Conservation (phyloP, 306 rosid species). For the Prunus mira region DNA sequence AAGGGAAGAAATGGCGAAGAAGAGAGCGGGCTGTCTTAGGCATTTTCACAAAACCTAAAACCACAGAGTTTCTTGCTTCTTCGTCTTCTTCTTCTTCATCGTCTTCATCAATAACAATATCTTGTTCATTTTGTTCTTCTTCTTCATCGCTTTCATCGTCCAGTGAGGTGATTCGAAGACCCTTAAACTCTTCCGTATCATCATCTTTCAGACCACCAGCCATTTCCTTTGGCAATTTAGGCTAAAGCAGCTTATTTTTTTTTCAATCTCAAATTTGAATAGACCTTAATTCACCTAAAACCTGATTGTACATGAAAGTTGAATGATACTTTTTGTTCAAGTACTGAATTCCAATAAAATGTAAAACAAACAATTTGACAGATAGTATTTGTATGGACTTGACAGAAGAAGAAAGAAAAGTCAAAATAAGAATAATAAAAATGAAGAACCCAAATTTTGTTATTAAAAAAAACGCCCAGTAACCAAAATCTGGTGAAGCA, state of each 20-base stretch:
- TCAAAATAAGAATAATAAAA: background rate
- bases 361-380: too few relatives aligned
- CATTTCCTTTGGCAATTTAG: conserved; percentile 21
- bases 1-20: conserved; percentile 62
- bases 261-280: background rate
- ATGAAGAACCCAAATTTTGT: background rate
- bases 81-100: conserved; percentile 52
- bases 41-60: conserved; percentile 63
- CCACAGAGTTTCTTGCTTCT: conserved; percentile 34
- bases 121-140: conserved; percentile 18
- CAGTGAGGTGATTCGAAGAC: conserved; percentile 36
- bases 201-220: conserved; percentile 25
- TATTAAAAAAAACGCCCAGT: background rate
- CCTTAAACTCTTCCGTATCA: conserved; percentile 34
- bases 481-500: background rate
- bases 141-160: conserved; percentile 31
- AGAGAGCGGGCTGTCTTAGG: conserved; percentile 54
- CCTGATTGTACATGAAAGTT: background rate
- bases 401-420: background rate
- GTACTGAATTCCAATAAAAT: background rate
- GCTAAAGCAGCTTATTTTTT: too few relatives aligned
- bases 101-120: conserved; percentile 17
- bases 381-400: too few relatives aligned
- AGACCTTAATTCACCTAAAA: background rate
- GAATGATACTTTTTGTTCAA: background rate